These are phyloP conservation scores for Silene coronaria DNA, from an alignment of 179 eudicot species.

Conservation along the genomic window DNA sequence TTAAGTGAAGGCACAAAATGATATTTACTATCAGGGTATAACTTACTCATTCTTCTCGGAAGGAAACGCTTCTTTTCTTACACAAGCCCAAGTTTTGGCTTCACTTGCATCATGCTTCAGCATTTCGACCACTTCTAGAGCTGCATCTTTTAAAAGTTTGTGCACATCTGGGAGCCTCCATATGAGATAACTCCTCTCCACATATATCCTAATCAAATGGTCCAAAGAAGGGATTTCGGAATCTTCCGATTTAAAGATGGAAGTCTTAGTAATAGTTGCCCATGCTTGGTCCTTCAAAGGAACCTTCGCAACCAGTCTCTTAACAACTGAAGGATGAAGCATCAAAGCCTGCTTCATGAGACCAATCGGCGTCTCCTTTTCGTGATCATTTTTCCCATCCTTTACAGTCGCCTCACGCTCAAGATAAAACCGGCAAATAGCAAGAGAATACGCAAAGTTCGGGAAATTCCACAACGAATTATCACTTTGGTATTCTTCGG, in stretches of 20 bases:
- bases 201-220: constrained; percentile 78
- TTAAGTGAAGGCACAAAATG: background rate
- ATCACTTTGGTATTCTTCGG: constrained; percentile 64
- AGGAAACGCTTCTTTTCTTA: constrained; percentile 81
- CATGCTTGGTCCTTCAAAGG: constrained; percentile 79
- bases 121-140: constrained; percentile 52
- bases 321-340: constrained; percentile 80
- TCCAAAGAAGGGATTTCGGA: constrained; percentile 68
- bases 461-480: constrained; percentile 76
- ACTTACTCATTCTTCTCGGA: constrained; percentile 87
- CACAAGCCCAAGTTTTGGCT: constrained; percentile 85
- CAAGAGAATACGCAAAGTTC: constrained; percentile 86
- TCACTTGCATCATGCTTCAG: constrained; percentile 47
- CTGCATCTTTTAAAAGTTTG: constrained; percentile 67
- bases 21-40: background rate
- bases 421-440: constrained; percentile 72
- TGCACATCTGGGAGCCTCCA: constrained; percentile 96
- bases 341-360: constrained; percentile 90
- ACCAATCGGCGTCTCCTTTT: constrained; percentile 53
- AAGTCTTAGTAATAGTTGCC: constrained; percentile 44
- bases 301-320: constrained; percentile 69
- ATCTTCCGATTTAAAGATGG: constrained; percentile 52
- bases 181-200: constrained; percentile 77
- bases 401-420: constrained; percentile 37
- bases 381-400: constrained; percentile 24